A percentile compares a stretch with the other conserved stretches of the same genome.
Conservation (phyloP, 2,329 filamentous ascomycete genomes). For the Moelleriella libera region DNA sequence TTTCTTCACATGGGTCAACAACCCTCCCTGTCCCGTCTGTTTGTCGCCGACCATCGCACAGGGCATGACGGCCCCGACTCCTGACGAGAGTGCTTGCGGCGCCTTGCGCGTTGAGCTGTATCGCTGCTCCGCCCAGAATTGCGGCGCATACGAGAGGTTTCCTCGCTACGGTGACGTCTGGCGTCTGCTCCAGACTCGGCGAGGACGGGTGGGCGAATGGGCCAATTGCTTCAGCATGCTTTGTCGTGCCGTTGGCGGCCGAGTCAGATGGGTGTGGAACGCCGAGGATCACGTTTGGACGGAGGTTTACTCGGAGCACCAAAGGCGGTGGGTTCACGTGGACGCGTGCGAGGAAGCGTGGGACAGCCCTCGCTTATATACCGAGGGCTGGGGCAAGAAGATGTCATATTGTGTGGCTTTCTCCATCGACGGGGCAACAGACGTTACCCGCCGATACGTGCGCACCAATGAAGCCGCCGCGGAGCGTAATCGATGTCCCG, state of each 20-base stretch:
- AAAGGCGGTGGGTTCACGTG: slow-evolving; percentile 90
- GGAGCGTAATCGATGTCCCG: slow-evolving; percentile 67
- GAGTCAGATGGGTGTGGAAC: slow-evolving; percentile 97
- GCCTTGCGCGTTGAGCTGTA: slow-evolving; percentile 84
- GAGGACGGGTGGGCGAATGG: slow-evolving; percentile 88
- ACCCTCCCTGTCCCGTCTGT: slow-evolving; percentile 74
- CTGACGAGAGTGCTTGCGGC: slow-evolving; percentile 79
- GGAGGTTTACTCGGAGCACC: slow-evolving; percentile 89
- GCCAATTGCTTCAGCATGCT: slow-evolving; percentile 98
- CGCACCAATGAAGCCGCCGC: slow-evolving; percentile 58
- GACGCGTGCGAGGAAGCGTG: slow-evolving; percentile 89
- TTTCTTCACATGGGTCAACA: slow-evolving; percentile 96
- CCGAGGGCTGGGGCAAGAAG: slow-evolving; percentile 91
- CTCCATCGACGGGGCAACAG: slow-evolving; percentile 68
- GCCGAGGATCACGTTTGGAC: slow-evolving; percentile 97
- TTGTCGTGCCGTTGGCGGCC: slow-evolving; percentile 78
- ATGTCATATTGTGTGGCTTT: slow-evolving; percentile 97
- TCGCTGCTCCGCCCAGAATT: slow-evolving; percentile 63
- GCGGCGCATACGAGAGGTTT: slow-evolving; percentile 73
- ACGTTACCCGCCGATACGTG: slow-evolving; percentile 53
- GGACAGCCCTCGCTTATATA: slow-evolving; percentile 87
- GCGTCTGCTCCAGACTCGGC: slow-evolving; percentile 72
- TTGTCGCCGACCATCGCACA: slow-evolving; percentile 68
- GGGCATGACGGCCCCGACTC: slow-evolving; percentile 72
- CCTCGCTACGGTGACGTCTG: slow-evolving; percentile 93